A percentile compares a stretch with the other conserved stretches of the same genome.
phyloP scores from a whole-genome alignment of 192 early-diverging fungal species.

The Rhizophagus clarus region DNA sequence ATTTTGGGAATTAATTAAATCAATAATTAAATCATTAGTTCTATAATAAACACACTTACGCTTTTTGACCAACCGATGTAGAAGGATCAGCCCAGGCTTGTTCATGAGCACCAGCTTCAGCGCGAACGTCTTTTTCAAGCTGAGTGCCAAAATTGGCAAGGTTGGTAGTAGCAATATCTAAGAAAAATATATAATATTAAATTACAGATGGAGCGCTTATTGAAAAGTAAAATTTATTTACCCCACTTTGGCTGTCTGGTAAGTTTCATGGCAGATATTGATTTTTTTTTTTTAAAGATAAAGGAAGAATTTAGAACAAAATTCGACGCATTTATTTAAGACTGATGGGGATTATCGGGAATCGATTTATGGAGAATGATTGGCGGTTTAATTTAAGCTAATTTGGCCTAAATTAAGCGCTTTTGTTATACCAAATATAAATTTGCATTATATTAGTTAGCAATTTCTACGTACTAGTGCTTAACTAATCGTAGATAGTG shows the following conservation, averaged over 20 bases:
- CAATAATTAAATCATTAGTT: not conserved
- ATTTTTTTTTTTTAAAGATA: no score
- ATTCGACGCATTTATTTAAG: no score
- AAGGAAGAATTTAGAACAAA: no score
- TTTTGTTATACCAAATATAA: no score
- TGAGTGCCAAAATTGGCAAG: conserved; percentile 60
- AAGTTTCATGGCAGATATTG: not conserved
- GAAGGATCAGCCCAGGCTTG: conserved; percentile 60
- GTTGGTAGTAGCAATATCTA: conserved; percentile 56
- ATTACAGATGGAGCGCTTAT: not conserved
- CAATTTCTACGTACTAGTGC: no score
- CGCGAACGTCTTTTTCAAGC: conserved; percentile 62
- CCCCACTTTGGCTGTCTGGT: conserved; percentile 20
- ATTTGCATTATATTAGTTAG: no score
- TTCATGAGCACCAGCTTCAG: conserved; percentile 59
- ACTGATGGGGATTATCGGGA: no score
- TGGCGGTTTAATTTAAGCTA: no score
- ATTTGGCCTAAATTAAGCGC: no score
- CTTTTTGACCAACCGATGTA: conserved; percentile 44
- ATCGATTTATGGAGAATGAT: no score
- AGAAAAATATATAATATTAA: not conserved
- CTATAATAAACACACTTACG: conserved; percentile 10
- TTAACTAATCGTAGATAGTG: no score
- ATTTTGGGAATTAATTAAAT: not conserved
- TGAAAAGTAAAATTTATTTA: not conserved